Base-by-base conservation (phyloP, 2,329 filamentous ascomycete genomes). In the Verticillium klebahnii region DNA sequence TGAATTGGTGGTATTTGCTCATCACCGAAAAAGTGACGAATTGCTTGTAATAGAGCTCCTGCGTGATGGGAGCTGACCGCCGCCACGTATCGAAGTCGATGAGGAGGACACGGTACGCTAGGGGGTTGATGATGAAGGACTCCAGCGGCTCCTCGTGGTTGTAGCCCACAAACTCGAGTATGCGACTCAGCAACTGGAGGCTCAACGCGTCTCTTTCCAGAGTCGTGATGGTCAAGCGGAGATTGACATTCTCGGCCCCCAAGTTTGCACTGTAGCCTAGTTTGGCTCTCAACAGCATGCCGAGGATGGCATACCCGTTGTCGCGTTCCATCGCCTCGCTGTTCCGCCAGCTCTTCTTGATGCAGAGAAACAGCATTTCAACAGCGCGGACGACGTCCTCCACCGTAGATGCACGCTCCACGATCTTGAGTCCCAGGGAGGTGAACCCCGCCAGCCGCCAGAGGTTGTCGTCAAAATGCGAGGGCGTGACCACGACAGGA, bases 291-390 rank as follows among this genome's bases (percentile, higher is more conserved):
- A 99, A 77, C 19, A 98, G 82, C 74, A 93, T 87, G 50, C 90
- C 90, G 58, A 99, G 78, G 39, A 98, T 91, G 31, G 91, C 90
- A 72, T 97, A 99, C 0, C 94, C 96, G 67, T 96, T 95, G 63
- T 96, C 93, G 69, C 91, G 89, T 74, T 99, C 95, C 90, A 99
- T 97, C 31, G 95, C 93, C 73, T 99, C 96, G 67, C 95, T 98
- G 67, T 98, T 98, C 66, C 95, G 86, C 95, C 96, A 99, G 72
- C 91, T 98, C 66, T 91, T 89, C 67, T 91, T 89, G 58, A 97
- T 90, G 63, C 91, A 92, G 66, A 91, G 87, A 65, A 97, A 93
- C 31, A 97, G 81, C 69, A 96, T 90, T 69, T 96, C 88, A 2
- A 96, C 87, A 1, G 93, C 88, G 60, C 91, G 85, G 11, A 93